phyloP scores from a whole-genome alignment of 495 filamentous ascomycete species.

The Penicillium chermesinum region DNA sequence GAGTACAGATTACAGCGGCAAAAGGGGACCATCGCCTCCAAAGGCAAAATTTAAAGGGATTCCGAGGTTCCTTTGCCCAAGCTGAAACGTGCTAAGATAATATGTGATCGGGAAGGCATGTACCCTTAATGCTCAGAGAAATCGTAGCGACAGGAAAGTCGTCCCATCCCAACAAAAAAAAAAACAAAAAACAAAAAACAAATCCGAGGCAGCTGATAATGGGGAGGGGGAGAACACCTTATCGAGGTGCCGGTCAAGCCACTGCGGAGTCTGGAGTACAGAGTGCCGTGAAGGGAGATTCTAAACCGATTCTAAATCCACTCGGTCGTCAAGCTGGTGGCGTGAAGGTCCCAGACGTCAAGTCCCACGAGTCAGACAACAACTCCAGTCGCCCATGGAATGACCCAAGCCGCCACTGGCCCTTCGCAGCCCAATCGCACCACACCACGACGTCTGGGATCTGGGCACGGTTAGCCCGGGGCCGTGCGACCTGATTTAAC shows the following conservation, averaged over 20 bases:
- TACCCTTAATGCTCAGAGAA: too few species aligned
- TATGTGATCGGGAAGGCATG: too few species aligned
- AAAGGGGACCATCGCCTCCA: background rate
- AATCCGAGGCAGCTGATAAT: too few species aligned
- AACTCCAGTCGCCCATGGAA: background rate
- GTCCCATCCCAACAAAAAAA: too few species aligned
- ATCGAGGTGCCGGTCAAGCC: slow-evolving; percentile 1
- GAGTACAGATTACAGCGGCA: background rate
- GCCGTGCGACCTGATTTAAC: slow-evolving; percentile 30
- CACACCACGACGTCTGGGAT: slow-evolving; percentile 18
- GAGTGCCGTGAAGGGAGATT: too few species aligned
- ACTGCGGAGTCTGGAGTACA: too few species aligned
- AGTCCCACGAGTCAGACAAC: background rate
- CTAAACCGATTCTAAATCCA: too few species aligned
- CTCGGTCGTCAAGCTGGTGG: too few species aligned
- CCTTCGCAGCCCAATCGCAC: slow-evolving; percentile 11
- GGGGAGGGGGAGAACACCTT: too few species aligned
- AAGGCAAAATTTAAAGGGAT: background rate
- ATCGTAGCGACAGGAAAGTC: too few species aligned
- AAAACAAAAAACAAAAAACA: too few species aligned
- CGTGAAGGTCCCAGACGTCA: too few species aligned
- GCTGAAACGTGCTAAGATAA: background rate
- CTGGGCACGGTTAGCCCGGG: slow-evolving; percentile 9
- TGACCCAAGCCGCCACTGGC: background rate
- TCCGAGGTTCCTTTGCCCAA: background rate